Base-by-base conservation (phyloP, 169 alveolate species). In the Cryptosporidium xiaoi region DNA sequence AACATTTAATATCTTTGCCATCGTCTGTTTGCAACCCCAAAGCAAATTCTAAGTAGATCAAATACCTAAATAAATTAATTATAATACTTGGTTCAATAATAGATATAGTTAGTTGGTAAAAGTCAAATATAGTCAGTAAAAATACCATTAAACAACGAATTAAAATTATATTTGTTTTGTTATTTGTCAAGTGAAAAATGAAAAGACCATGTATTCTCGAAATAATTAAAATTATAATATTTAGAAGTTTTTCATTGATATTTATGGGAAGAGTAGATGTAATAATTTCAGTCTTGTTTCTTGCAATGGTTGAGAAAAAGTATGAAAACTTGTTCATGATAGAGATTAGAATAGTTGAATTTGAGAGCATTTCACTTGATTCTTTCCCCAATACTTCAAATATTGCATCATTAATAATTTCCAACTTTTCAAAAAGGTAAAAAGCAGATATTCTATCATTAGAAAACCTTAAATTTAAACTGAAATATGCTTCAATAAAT, bases 11-110 rank as follows among this genome's bases (percentile, higher is more conserved):
- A 18, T 69, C 67, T 51, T 18, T 53, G n/a, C n/a, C n/a, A 51
- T 69, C 67, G 44, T 69, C 83, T 33, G 18, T 56, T 31, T 44
- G 13, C 24, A 60, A 58, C 13, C 55, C 64, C 12, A 77, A 1
- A 16, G 77, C 58, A 36, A 77, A 77, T 53, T 77, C 87, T 15
- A 77, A 46, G 36, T 77, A 77, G 3, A 60, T 46, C 46, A 77
- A 40, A 40, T 77, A 77, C 64, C 50, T 56, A 13, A 77, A 29
- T 44, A 60, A 2, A 44, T 77, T 29, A 16, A 77, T 60, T 48
- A 77, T 40, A 36, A 36, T 40, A 12, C 36, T 24, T n/a, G 69
- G 64, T 16, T 34, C 16, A 46, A 62, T 44, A 20, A 60, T n/a
- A 10, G 77, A 40, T 4, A 56, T 20, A 20, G 33, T 20, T 0